These are phyloP conservation scores for Paraphoma chrysanthemicola DNA, from an alignment of 2,329 filamentous ascomycete genomes.

Conservation along the genomic window DNA sequence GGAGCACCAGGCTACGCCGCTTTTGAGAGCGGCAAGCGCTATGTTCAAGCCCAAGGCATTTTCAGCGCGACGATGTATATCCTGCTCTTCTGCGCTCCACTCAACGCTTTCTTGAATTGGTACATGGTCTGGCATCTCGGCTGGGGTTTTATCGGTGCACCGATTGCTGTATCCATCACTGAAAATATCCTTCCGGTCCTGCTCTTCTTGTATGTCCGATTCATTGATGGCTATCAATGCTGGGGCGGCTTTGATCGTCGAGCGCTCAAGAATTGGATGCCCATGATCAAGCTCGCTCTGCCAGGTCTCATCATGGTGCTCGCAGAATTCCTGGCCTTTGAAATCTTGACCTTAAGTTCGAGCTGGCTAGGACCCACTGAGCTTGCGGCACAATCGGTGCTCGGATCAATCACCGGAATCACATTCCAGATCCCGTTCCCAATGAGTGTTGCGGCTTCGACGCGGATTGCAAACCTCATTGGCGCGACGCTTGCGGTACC, in stretches of 20 bases:
- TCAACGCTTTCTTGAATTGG: conserved; percentile 84
- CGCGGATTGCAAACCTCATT: conserved; percentile 89
- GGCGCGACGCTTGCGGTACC: conserved; percentile 83
- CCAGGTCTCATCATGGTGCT: conserved; percentile 94
- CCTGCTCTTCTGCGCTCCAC: conserved; percentile 79
- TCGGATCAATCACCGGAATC: conserved; percentile 78
- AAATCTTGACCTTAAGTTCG: conserved; percentile 83
- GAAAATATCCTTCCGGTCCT: conserved; percentile 76
- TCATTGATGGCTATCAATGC: conserved; percentile 74
- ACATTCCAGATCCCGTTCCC: conserved; percentile 94
- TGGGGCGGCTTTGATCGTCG: conserved; percentile 80
- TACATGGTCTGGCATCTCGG: conserved; percentile 72
- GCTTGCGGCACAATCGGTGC: conserved; percentile 86
- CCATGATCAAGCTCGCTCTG: conserved; percentile 86
- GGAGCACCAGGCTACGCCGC: conserved; percentile 78
- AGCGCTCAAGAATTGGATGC: conserved; percentile 76
- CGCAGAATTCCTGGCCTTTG: conserved; percentile 92
- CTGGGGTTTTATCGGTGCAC: conserved; percentile 74
- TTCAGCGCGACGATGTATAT: conserved; percentile 85
- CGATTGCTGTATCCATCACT: conserved; percentile 77
- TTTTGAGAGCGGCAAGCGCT: conserved; percentile 85
- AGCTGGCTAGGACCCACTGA: conserved; percentile 80
- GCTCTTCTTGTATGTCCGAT: conserved; percentile 77
- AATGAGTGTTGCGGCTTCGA: conserved; percentile 85
- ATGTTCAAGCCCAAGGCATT: conserved; percentile 85